A percentile compares a stretch with the other conserved stretches of the same genome.
phyloP scores from a whole-genome alignment of 2,329 filamentous ascomycete species.

The Elsinoe australis region DNA sequence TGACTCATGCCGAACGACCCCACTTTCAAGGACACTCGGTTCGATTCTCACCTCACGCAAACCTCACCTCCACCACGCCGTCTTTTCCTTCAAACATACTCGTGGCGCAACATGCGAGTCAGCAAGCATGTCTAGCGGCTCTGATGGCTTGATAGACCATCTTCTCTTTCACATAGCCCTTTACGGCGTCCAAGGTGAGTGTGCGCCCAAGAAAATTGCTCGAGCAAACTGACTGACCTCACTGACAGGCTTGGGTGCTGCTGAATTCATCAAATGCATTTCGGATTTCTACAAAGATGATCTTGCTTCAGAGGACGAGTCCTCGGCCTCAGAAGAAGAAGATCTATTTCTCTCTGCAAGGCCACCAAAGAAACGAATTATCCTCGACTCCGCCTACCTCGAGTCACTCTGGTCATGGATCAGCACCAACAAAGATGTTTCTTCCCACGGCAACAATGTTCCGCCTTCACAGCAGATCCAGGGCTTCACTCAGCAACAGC shows the following conservation, averaged over 20 bases:
- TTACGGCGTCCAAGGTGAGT: slow-evolving; percentile 51
- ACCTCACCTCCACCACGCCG: background rate
- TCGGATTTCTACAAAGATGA: slow-evolving; percentile 29
- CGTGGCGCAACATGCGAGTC: slow-evolving; percentile 3
- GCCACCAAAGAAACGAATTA: slow-evolving; percentile 21
- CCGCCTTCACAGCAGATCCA: background rate
- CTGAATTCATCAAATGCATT: slow-evolving; percentile 36
- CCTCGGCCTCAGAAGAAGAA: slow-evolving; percentile 11
- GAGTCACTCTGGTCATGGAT: slow-evolving; percentile 53
- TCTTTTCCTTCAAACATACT: background rate
- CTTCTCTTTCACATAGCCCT: slow-evolving; percentile 53
- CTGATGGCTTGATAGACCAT: slow-evolving; percentile 52
- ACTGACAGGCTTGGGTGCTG: slow-evolving; percentile 33
- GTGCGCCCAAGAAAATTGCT: slow-evolving; percentile 3
- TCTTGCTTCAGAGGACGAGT: slow-evolving; percentile 4
- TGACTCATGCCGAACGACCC: background rate
- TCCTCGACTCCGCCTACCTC: slow-evolving; percentile 45
- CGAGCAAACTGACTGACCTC: slow-evolving; percentile 17
- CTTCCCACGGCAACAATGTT: too few relatives aligned
- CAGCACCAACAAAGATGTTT: slow-evolving; percentile 48
- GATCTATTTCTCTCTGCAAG: slow-evolving; percentile 25
- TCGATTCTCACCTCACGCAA: slow-evolving; percentile 15
- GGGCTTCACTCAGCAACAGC: background rate
- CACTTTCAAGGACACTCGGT: background rate
- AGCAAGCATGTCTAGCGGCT: slow-evolving; percentile 39